Evolutionary conservation across 441 rosid genomes (phyloP).

Genomic region (Aquilaria agallochum): DNA sequence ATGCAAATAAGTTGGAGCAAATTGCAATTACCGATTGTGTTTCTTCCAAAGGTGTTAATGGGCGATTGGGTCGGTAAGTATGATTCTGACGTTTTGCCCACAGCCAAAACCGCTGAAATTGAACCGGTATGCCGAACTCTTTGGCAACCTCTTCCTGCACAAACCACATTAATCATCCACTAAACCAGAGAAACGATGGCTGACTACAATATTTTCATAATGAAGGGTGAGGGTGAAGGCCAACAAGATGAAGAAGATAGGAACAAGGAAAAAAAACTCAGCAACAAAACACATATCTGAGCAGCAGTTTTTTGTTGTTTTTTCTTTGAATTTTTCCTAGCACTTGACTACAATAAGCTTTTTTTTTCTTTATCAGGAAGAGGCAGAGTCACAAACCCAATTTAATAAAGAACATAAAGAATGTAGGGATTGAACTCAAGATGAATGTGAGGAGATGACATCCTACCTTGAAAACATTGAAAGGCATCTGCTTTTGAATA

Average conservation of each 20-base stretch:
- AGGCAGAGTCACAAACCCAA: too few species aligned
- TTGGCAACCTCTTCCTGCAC: slow-evolving; percentile 46
- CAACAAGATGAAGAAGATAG: too few species aligned
- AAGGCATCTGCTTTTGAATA: slow-evolving; percentile 39
- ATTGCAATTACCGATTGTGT: slow-evolving; percentile 33
- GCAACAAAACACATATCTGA: neutral
- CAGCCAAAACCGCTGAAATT: slow-evolving; percentile 46
- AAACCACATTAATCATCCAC: slow-evolving; percentile 2
- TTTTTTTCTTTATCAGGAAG: too few species aligned
- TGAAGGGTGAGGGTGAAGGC: too few species aligned
- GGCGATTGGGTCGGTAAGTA: slow-evolving; percentile 52
- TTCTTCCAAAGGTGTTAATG: slow-evolving; percentile 42
- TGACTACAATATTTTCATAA: too few species aligned
- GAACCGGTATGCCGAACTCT: slow-evolving; percentile 45
- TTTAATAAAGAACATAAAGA: too few species aligned
- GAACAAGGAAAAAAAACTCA: neutral
- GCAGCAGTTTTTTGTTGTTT: neutral
- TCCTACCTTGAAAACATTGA: slow-evolving; percentile 40
- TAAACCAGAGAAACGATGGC: too few species aligned
- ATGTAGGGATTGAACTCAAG: too few species aligned
- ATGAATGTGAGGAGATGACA: too few species aligned
- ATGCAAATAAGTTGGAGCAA: neutral
- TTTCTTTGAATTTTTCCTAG: too few species aligned
- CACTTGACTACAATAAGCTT: too few species aligned
- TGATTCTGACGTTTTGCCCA: slow-evolving; percentile 62